These are phyloP conservation scores for Flaveria floridana DNA, from an alignment of 140 eudicot species.

Conservation along the genomic window DNA sequence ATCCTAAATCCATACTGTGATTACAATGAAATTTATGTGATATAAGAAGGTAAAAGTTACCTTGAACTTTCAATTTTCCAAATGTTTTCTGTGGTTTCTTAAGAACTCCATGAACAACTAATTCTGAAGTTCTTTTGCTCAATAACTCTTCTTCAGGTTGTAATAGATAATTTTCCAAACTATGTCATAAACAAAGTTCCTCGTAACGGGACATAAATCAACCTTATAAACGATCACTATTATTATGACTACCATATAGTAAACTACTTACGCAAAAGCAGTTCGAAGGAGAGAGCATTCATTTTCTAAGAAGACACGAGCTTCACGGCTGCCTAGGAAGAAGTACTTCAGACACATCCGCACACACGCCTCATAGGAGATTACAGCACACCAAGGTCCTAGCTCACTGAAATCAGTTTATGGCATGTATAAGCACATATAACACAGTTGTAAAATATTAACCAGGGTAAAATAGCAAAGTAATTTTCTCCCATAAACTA, in stretches of 20 bases:
- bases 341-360: slow-evolving; percentile 69
- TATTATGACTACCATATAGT: slow-evolving; percentile 1
- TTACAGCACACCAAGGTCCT: slow-evolving; percentile 68
- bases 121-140: slow-evolving; percentile 48
- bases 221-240: background rate
- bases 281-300: slow-evolving; percentile 62
- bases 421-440: slow-evolving; percentile 4
- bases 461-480: slow-evolving; percentile 10
- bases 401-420: slow-evolving; percentile 48
- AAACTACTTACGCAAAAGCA: slow-evolving; percentile 56
- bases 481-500: background rate
- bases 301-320: slow-evolving; percentile 58
- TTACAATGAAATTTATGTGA: background rate
- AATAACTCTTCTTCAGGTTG: slow-evolving; percentile 78
- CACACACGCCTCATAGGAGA: slow-evolving; percentile 82
- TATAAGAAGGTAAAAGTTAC: slow-evolving; percentile 35
- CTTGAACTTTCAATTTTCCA: slow-evolving; percentile 81
- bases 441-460: slow-evolving; percentile 3
- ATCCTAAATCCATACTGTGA: background rate
- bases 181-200: slow-evolving; percentile 24
- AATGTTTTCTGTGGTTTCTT: slow-evolving; percentile 59
- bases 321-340: slow-evolving; percentile 63
- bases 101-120: slow-evolving; percentile 51
- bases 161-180: slow-evolving; percentile 56
- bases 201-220: background rate